Base-by-base conservation (phyloP, 2,329 filamentous ascomycete species). In the Calonectria pseudoturangicola region DNA sequence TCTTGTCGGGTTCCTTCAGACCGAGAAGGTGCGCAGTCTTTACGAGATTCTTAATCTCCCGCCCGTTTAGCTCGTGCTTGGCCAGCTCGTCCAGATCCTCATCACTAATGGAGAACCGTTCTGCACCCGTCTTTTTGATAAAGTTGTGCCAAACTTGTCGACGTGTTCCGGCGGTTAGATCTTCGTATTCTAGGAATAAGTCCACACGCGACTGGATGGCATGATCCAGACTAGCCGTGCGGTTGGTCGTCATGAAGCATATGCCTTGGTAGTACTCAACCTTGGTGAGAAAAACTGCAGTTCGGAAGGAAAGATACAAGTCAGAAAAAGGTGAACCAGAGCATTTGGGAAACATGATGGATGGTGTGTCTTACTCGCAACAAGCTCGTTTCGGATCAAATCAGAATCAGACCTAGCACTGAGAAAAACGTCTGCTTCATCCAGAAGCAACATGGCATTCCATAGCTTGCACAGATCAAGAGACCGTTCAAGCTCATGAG, bases 171-270 rank as follows among this genome's bases (percentile, higher is more conserved):
- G 15, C 28, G 6, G 36, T 30, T 7, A 72, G 56, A 6, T 63
- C 51, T 1, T n/a, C 12, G 41, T 85, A 87, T 68, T 82, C 82
- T 0, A 86, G 76, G 27, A 76, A 81, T 6, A 84, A 74, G 68
- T 86, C 83, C 21, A 87, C 81, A 0, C 85, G 79, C 0, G 85
- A 86, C 43, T 79, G 78, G 73, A 86, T 86, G 0, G 85, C 86
- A 48, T 86, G 84, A 70, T 88, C 86, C 18, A 88, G 81, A 5
- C 77, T 76, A 1, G 84, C 84, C 2, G 86, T 83, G 4, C 85
- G 83, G 75, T 87, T 88, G 5, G 86, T 88, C 0, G 86, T 88
- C 12, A 88, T 79, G 76, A 85, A 86, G 1, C 86, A 75, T 43
- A 86, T 83, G 0, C 85, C 85, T 2, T 74, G 70, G 66, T 85